These are phyloP conservation scores for Boletus eberwhitei DNA, from an alignment of 768 basidiomycete genomes.

Conservation along the genomic window DNA sequence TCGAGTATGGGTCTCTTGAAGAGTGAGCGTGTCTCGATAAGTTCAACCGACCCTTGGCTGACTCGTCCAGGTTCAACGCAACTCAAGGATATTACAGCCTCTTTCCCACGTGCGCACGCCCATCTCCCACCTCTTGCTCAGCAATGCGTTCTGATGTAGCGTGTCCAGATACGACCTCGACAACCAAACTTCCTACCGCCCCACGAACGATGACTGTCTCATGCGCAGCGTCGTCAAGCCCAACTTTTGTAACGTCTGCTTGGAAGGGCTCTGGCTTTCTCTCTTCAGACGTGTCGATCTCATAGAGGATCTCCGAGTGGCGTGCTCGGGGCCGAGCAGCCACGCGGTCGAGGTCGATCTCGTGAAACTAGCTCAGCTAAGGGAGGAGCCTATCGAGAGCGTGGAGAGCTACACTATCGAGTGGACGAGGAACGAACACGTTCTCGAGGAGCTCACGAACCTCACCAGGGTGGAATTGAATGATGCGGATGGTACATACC, in stretches of 20 bases:
- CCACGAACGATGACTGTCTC: conserved; percentile 78
- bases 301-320: conserved; percentile 51
- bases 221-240: conserved; percentile 72
- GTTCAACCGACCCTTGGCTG: background rate
- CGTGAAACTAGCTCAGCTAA: conserved; percentile 59
- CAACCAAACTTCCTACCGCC: conserved; percentile 70
- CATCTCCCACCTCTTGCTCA: background rate
- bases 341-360: conserved; percentile 47
- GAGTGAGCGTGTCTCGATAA: conserved; percentile 41
- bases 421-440: conserved; percentile 51
- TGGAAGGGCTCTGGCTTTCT: conserved; percentile 70
- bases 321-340: conserved; percentile 32
- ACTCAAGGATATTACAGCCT: conserved; percentile 57
- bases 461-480: conserved; percentile 44
- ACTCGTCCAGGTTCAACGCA: conserved; percentile 51
- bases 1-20: conserved; percentile 63
- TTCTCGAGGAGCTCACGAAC: conserved; percentile 47
- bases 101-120: conserved; percentile 63
- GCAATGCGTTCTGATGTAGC: background rate
- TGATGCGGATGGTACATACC: conserved; percentile 41
- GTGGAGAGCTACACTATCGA: conserved; percentile 53
- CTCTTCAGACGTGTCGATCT: conserved; percentile 58
- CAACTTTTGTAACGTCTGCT: conserved; percentile 71
- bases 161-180: conserved; percentile 47
- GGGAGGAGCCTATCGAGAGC: conserved; percentile 26